Base-by-base conservation (phyloP, 75 land plant species). In the Sequoiadendron giganteum region DNA sequence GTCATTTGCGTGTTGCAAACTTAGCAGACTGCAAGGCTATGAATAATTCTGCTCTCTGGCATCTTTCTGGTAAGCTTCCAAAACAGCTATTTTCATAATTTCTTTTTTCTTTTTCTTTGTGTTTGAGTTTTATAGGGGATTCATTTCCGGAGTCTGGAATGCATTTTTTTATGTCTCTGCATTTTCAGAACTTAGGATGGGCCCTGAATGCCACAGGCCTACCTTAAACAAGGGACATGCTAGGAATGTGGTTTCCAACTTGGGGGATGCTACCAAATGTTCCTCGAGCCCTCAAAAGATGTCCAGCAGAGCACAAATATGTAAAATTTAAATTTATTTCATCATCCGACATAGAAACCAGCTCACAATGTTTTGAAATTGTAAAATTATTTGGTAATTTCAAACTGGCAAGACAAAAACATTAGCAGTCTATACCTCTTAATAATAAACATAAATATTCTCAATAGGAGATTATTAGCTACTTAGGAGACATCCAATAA, bases 21-120 rank as follows among this genome's bases (percentile, higher is more conserved):
- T 58, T 95, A 30, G 89, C 96, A 16, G 93, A 91, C 61, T 98
- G 99, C 85, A 91, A 85, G 55, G 87, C 90, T 13, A 55, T 98
- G 84, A 93, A 89, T 36, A 92, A 93, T 91, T 90, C 93, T 85
- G 95, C 96, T 30, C 61, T 98, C 80, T 97, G 96, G 97, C 83
- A 91, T 52, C 88, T 98, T 25, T 25, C 94, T 86, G 99, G 99
- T 94, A 90, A 79, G 87, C 72, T 85, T 39, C 90, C 42, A 85
- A 34, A 55, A 32, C 42, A 45, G 18, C 28, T 18, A 45, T 28
- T 38, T 85, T 85, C 42, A 34, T 52, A 4, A 1, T 75, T 28
- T 10, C 38, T 75, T 75, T 52, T 52, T 45, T 6, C 0, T 13
- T 52, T 14, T 52, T 52, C 55, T 52, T 52, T 52, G 11, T 49